phyloP scores from a whole-genome alignment of 257 asterid genomes.

The Cruciata laevipes region DNA sequence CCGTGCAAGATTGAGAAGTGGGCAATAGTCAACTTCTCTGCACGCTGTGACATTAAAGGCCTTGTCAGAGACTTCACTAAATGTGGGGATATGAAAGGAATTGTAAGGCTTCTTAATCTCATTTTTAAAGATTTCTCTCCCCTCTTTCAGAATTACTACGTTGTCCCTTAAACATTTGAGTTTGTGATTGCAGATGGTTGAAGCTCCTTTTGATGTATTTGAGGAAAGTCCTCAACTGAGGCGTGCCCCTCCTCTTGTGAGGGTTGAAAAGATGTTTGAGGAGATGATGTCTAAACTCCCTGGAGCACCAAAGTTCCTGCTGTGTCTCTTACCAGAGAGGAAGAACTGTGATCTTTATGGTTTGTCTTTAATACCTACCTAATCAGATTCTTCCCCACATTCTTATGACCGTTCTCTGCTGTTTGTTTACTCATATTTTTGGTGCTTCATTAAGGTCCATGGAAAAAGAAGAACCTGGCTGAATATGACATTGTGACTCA shows the following conservation, averaged over 20 bases:
- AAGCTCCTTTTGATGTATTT: constrained; percentile 55
- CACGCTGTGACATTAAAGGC: constrained; percentile 59
- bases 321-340: constrained; percentile 75
- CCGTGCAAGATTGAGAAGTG: constrained; percentile 68
- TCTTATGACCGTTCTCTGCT: neutral
- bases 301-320: constrained; percentile 67
- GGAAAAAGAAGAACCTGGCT: constrained; percentile 72
- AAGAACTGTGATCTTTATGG: constrained; percentile 81
- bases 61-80: constrained; percentile 57
- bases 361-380: constrained; percentile 17
- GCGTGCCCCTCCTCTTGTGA: constrained; percentile 58
- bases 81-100: constrained; percentile 69
- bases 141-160: neutral
- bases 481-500: constrained; percentile 82
- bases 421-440: neutral
- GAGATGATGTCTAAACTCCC: constrained; percentile 58
- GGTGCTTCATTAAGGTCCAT: constrained; percentile 49
- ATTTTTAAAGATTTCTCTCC: too few species aligned
- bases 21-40: constrained; percentile 89
- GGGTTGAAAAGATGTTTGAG: constrained; percentile 84
- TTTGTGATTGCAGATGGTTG: constrained; percentile 40
- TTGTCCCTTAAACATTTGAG: neutral
- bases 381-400: neutral
- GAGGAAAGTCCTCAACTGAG: constrained; percentile 56
- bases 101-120: constrained; percentile 43